Evolutionary conservation across 2,329 filamentous ascomycete species (phyloP).

Genomic region (Passalora sequoiae): DNA sequence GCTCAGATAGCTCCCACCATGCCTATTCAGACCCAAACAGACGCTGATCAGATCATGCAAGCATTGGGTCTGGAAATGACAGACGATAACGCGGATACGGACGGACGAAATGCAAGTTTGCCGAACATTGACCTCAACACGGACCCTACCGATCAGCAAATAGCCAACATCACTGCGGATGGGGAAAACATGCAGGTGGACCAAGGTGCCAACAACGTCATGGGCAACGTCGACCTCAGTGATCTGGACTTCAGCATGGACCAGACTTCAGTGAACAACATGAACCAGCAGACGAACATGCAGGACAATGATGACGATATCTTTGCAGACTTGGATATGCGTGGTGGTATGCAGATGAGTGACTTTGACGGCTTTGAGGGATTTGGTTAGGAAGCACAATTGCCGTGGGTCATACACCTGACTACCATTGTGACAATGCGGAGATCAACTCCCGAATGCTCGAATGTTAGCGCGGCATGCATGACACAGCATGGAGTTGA

Average conservation of each 20-base stretch:
- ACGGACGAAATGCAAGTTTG: conserved; percentile 12
- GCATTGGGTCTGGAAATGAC: conserved; percentile 30
- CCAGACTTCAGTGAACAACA: conserved; percentile 22
- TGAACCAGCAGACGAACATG: conserved; percentile 23
- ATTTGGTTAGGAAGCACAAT: too few relatives aligned
- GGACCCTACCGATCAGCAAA: conserved; percentile 18
- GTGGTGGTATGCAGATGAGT: conserved; percentile 20
- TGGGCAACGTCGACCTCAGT: conserved; percentile 16
- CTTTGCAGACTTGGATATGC: conserved; percentile 38
- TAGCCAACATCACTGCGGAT: conserved; percentile 22
- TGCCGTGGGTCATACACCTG: too few relatives aligned
- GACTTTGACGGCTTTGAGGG: conserved; percentile 29
- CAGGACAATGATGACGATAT: conserved; percentile 38
- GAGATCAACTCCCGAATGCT: too few relatives aligned
- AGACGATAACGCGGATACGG: conserved; percentile 11
- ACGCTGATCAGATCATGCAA: conserved; percentile 32
- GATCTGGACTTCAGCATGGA: conserved; percentile 15
- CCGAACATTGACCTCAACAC: conserved; percentile 19
- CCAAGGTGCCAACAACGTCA: not conserved
- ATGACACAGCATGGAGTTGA: too few relatives aligned
- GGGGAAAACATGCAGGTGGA: not conserved
- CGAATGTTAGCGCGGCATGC: too few relatives aligned
- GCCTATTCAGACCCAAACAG: conserved; percentile 17
- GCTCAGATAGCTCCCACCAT: conserved; percentile 26
- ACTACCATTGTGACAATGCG: too few relatives aligned